Evolutionary conservation across 805 yeast genomes (phyloP), one percentile per base, ranked within the genome.

Genomic region (Crinitomyces ghanaensis): DNA sequence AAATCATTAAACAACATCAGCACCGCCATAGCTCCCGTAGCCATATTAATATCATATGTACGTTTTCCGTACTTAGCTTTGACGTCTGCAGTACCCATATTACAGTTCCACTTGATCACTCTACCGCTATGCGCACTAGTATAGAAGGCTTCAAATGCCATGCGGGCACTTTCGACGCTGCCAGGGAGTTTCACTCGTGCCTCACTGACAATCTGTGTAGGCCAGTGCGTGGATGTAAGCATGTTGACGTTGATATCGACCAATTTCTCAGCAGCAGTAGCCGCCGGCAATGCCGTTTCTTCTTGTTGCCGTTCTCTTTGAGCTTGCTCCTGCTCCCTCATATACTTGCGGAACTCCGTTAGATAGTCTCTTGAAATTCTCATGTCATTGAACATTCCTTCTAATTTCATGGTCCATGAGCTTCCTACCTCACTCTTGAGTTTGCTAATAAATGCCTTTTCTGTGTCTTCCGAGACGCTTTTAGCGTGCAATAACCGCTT

Each of bases 361-460:
- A 68, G 59, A 19, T 65, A 46, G 18, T 70, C 78, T 28, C 57
- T 59, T 0, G 85, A 77, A 1, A 66, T 43, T 38, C 70, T 70
- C 29, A 84, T 74, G 49, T 86, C 96, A 47, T 77, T 70, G 42
- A 83, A 73, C 95, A 86, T 86, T 27, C 82, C 84, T 49, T 83
- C 85, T 20, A 86, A 63, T 44, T 79, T 79, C 3, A 81, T 70
- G 1, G 94, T 74, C 34, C 82, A 79, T 0, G 84, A 68, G 2
- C 80, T 66, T 0, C 95, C 95, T 48, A 80, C 67, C 49, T 82
- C 94, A 42, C 72, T 76, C 42, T 77, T 72, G 24, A 85, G 59
- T 45, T 72, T 73, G 2, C 74, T 63, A 14, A 85, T 73, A 51
- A 84, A 63, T 18, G 63, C 58, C 49, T 75, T 74, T 52, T 85